phyloP scores from a whole-genome alignment of 371 early-diverging fungal genomes.

The Nosema muscidifuracis region DNA sequence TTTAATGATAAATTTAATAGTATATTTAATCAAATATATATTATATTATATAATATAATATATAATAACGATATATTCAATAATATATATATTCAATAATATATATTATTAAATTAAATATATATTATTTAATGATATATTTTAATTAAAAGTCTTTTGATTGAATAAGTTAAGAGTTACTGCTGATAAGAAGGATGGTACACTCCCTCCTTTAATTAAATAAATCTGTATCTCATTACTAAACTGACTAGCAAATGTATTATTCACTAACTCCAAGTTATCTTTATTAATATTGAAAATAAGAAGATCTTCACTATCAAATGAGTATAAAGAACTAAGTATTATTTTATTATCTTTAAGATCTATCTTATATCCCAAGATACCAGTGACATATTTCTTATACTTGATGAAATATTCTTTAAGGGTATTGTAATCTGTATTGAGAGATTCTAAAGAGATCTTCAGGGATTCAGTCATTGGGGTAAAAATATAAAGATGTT shows the following conservation, averaged over 20 bases:
- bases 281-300: conserved; percentile 42
- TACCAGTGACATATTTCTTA: not conserved
- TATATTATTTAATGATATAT: conserved; percentile 5
- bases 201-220: conserved; percentile 49
- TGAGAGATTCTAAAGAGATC: not conserved
- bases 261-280: conserved; percentile 41
- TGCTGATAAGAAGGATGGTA: conserved; percentile 60
- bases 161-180: conserved; percentile 61
- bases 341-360: conserved; percentile 44
- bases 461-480: not conserved
- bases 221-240: conserved; percentile 50
- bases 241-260: conserved; percentile 47
- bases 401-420: conserved; percentile 2
- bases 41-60: too few relatives aligned
- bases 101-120: too few relatives aligned
- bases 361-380: conserved; percentile 21
- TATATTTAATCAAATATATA: too few relatives aligned
- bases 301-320: conserved; percentile 57
- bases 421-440: not conserved
- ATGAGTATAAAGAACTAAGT: conserved; percentile 58
- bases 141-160: conserved; percentile 60
- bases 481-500: too few relatives aligned
- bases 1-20: too few relatives aligned
- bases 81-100: too few relatives aligned
- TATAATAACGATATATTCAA: too few relatives aligned